Evolutionary conservation across 192 early-diverging fungal genomes (phyloP).

Genomic region (Coemansia sp.): DNA sequence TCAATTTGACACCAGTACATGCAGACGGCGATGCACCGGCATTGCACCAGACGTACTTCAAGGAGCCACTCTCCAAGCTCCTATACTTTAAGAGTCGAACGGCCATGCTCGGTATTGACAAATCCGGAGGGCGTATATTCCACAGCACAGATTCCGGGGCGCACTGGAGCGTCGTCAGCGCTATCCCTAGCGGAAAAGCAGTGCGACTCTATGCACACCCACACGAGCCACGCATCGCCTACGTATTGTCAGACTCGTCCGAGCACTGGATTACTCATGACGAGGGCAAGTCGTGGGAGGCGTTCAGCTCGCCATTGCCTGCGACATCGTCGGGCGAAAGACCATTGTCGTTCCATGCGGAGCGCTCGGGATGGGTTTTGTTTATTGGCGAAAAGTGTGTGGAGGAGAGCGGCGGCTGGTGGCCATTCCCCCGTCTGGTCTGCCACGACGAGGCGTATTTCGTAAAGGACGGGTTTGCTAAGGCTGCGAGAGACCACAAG

Average conservation of each 20-base stretch:
- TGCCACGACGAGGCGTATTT: slow-evolving; percentile 71
- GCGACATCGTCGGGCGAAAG: slow-evolving; percentile 45
- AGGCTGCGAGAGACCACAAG: slow-evolving; percentile 59
- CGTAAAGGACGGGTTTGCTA: slow-evolving; percentile 69
- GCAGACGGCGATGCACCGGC: slow-evolving; percentile 23
- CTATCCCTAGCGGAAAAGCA: slow-evolving; percentile 53
- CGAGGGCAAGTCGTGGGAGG: slow-evolving; percentile 49
- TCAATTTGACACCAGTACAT: not conserved
- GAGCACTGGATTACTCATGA: slow-evolving; percentile 54
- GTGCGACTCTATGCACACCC: slow-evolving; percentile 63
- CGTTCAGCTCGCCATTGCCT: slow-evolving; percentile 46
- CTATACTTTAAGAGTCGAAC: slow-evolving; percentile 47
- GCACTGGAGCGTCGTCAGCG: slow-evolving; percentile 57
- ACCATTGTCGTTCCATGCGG: slow-evolving; percentile 69
- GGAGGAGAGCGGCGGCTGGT: slow-evolving; percentile 47
- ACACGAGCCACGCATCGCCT: slow-evolving; percentile 62
- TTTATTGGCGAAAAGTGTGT: slow-evolving; percentile 63
- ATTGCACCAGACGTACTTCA: slow-evolving; percentile 43
- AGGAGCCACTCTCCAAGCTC: slow-evolving; percentile 41
- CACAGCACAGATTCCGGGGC: slow-evolving; percentile 71
- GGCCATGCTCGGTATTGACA: slow-evolving; percentile 60
- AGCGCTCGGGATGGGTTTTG: slow-evolving; percentile 64
- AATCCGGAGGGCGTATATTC: slow-evolving; percentile 52
- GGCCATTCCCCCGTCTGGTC: slow-evolving; percentile 47
- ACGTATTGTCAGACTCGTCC: slow-evolving; percentile 27